phyloP scores from a whole-genome alignment of 2,329 filamentous ascomycete genomes.

The Talaromyces marneffei region DNA sequence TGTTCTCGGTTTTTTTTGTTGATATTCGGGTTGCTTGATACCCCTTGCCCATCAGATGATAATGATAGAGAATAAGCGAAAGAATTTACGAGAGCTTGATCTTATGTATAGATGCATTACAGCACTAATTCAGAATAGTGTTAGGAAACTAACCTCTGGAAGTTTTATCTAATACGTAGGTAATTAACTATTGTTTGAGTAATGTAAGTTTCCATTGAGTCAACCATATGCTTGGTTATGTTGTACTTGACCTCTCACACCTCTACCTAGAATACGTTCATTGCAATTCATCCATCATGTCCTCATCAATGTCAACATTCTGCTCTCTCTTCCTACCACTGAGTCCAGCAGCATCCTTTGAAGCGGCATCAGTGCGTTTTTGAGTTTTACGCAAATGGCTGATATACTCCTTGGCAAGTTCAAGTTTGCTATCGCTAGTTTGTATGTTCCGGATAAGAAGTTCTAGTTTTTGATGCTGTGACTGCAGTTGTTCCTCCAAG shows the following conservation, averaged over 20 bases:
- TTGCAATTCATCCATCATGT: constrained; percentile 35
- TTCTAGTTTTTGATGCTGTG: constrained; percentile 48
- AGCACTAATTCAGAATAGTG: too few relatives aligned
- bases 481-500: constrained; percentile 40
- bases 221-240: neutral
- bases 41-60: constrained; percentile 10
- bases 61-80: constrained; percentile 10
- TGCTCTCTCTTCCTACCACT: constrained; percentile 14
- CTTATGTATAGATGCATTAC: neutral
- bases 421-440: constrained; percentile 51
- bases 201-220: neutral
- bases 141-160: too few relatives aligned
- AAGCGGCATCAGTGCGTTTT: constrained; percentile 26
- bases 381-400: constrained; percentile 47
- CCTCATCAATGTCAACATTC: constrained; percentile 31
- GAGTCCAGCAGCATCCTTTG: constrained; percentile 17
- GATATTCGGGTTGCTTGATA: constrained; percentile 12
- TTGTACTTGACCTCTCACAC: neutral
- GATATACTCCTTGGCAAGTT: constrained; percentile 55
- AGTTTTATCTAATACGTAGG: neutral
- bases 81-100: neutral
- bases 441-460: constrained; percentile 47
- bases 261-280: constrained; percentile 11
- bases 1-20: constrained; percentile 2
- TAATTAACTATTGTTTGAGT: too few relatives aligned